Base-by-base conservation (phyloP, 2,329 filamentous ascomycete species). In the Alternaria brassicicola region DNA sequence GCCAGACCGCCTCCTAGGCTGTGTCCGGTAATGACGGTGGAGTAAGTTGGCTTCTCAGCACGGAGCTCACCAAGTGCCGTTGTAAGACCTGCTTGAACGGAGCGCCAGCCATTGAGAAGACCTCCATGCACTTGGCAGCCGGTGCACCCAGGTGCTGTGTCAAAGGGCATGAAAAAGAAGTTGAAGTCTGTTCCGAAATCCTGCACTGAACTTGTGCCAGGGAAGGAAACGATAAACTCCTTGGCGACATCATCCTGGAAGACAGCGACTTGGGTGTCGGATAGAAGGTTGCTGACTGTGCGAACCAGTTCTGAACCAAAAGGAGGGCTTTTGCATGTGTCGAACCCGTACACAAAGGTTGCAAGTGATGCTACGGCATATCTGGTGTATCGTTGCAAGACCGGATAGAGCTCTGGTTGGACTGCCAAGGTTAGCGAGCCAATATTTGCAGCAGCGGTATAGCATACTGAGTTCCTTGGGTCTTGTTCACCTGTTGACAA, bases 1-100 rank as follows among this genome's bases (percentile, higher is more conserved):
- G 84, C 86, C 3, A 90, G 78, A 9, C 87, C 87, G 28, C 80
- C 89, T 52, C 89, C 89, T 2, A 91, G 83, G 15, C 86, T 89
- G 80, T 91, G 88, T 41, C 89, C 89, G 0, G 86, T 86, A 33
- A 83, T 72, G 35, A 88, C 69, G 69, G 88, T 72, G 36, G 70
- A 70, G 77, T 84, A 88, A 39, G 60, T 62, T 1, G 86, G 84
- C 74, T 87, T 73, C 21, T 77, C 69, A 3, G 68, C 64, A 39
- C 68, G 72, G 8, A 85, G 83, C 1, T 73, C 57, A 6, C 73
- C 60, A 21, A 89, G 69, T 50, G 79, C 81, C 3, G 67, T 62
- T 7, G 81, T 66, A 30, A 83, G 79, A 7, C 66, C 61, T 4
- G 54, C 48, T 4, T 77, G 65, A 33, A 88, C 79, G 58, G 86